Base-by-base conservation (phyloP, 352 stramenopile genomes). In the Pythium periplocum region DNA sequence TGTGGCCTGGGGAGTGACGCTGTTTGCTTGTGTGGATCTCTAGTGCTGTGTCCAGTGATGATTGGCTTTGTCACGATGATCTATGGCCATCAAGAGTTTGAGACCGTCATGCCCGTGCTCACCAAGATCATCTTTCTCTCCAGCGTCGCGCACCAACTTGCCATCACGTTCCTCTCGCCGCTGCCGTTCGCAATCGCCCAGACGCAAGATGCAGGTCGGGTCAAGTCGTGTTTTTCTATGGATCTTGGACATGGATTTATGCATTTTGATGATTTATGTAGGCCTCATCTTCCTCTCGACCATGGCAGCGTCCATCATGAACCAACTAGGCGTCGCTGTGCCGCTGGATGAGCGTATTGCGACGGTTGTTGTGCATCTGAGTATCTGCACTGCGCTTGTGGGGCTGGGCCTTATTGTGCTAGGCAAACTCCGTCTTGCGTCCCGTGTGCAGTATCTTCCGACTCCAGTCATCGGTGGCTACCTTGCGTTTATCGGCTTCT, bases 391-490 rank as follows among this genome's bases (percentile, higher is more conserved):
- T 0, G 69, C 81, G 3, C 44, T 96, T 4, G 80, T 99, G 1
- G 96, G 96, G 6, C n/a, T 93, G 2, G 81, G 87, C 4, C 71
- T 99, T 10, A 87, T 99, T 30, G 55, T 94, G 10, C 83, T 98
- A 34, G 96, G 95, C 6, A 93, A 87, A 55, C 76, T 77, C 48
- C 63, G 72, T 42, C 73, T 99, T 33, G 96, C 96, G 34, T 90
- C 79, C n/a, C 83, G 98, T 33, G 94, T 98, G 7, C 94, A 98
- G 65, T 92, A 98, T 53, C 73, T 99, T 9, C 96, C 96, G 2
- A 96, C 95, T 33, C 93, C 87, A 36, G 96, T 98, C 6, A 87
- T 99, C 31, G 96, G 90, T 46, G 96, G 96, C 5, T 99, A 99
- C 75, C 75, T 99, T 40, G 96, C 94, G 26, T 98, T 93, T 57